Evolutionary conservation across 306 rosid species (phyloP).

Genomic region (Ormosia semicastrata): DNA sequence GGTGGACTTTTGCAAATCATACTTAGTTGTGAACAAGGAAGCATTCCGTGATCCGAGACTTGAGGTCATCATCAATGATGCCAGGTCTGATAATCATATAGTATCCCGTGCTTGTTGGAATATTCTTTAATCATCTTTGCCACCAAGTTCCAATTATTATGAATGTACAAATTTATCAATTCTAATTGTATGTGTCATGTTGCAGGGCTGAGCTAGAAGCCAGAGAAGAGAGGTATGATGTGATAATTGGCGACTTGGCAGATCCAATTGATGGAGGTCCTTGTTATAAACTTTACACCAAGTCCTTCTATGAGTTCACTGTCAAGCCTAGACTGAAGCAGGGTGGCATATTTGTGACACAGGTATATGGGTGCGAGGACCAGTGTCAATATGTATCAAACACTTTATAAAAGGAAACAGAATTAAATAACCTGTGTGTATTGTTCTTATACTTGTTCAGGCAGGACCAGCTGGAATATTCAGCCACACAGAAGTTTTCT

Average conservation of each 20-base stretch:
- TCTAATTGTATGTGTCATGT: conserved; percentile 4
- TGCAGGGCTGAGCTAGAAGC: conserved; percentile 77
- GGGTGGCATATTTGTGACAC: conserved; percentile 93
- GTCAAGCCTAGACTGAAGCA: conserved; percentile 77
- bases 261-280: conserved; percentile 99
- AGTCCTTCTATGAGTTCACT: conserved; percentile 81
- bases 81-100: conserved; percentile 47
- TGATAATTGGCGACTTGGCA: conserved; percentile 89
- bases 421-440: neutral
- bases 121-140: neutral
- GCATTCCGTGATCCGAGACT: conserved; percentile 85
- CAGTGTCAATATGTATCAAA: neutral
- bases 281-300: conserved; percentile 92
- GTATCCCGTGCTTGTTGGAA: neutral
- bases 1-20: conserved; percentile 91
- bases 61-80: conserved; percentile 82
- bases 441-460: conserved; percentile 39
- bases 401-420: neutral
- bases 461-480: conserved; percentile 99
- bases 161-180: neutral
- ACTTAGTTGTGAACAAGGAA: conserved; percentile 75
- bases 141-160: neutral
- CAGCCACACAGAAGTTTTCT: conserved; percentile 90
- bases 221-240: conserved; percentile 65
- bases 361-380: conserved; percentile 39